Conservation (phyloP, 768 basidiomycete genomes). For the Leccinum variicolor region DNA sequence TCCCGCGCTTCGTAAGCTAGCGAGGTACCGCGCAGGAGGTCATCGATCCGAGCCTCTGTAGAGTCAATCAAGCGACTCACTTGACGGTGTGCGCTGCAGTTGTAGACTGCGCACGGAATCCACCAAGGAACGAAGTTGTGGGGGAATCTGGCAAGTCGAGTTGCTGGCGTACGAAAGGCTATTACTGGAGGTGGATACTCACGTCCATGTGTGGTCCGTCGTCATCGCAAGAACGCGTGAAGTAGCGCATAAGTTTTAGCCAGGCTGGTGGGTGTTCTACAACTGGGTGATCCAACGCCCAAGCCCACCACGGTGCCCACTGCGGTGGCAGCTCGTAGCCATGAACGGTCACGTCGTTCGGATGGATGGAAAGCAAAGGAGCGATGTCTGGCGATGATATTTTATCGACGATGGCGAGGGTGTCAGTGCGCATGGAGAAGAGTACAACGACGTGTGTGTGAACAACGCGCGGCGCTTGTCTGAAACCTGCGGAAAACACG, state of each 20-base stretch:
- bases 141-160: constrained; percentile 19
- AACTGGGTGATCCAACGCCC: constrained; percentile 22
- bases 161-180: not conserved
- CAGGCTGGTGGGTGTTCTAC: constrained; percentile 17
- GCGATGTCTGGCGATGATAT: constrained; percentile 23
- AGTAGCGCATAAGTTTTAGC: constrained; percentile 24
- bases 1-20: constrained; percentile 8
- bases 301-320: constrained; percentile 38
- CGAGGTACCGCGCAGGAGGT: not conserved
- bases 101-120: constrained; percentile 27
- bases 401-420: constrained; percentile 12
- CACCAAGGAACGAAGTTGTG: constrained; percentile 17
- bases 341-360: constrained; percentile 39
- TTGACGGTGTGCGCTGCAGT: constrained; percentile 18
- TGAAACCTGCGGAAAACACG: too few relatives aligned
- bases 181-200: constrained; percentile 7
- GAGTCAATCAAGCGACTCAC: constrained; percentile 6
- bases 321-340: constrained; percentile 17
- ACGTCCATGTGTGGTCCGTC: constrained; percentile 8
- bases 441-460: not conserved
- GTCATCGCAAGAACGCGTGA: constrained; percentile 12
- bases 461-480: not conserved
- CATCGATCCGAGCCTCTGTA: not conserved
- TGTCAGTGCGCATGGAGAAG: not conserved
- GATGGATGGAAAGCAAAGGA: constrained; percentile 43